Conservation (phyloP, 139 green algal species). For the Coelastrella sp. region DNA sequence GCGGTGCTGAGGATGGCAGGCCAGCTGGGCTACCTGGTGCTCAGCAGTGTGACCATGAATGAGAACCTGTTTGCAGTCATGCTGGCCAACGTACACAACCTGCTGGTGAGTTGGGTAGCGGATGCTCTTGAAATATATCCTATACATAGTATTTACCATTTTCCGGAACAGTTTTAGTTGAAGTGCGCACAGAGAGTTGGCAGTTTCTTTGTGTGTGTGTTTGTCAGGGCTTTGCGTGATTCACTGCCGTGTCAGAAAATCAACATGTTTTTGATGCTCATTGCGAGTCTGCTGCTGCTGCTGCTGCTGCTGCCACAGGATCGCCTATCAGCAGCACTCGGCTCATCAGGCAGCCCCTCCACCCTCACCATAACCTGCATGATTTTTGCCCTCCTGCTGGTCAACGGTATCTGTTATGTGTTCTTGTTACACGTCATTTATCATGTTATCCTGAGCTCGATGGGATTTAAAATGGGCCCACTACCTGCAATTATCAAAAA, state of each 20-base stretch:
- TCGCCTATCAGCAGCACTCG: slow-evolving; percentile 66
- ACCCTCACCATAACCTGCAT: slow-evolving; percentile 62
- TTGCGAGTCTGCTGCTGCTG: neutral
- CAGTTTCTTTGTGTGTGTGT: neutral
- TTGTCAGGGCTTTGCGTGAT: neutral
- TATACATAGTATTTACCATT: neutral
- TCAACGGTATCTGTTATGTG: slow-evolving; percentile 77
- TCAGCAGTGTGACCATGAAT: slow-evolving; percentile 77
- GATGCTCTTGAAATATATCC: neutral
- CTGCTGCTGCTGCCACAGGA: slow-evolving; percentile 64
- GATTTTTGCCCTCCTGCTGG: slow-evolving; percentile 71
- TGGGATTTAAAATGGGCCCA: slow-evolving; percentile 65
- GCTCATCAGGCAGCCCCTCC: slow-evolving; percentile 65
- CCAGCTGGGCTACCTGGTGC: slow-evolving; percentile 70
- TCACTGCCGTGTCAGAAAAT: no score
- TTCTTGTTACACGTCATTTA: slow-evolving; percentile 83
- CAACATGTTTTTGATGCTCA: neutral
- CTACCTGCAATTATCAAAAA: slow-evolving; percentile 58
- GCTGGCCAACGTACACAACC: slow-evolving; percentile 75
- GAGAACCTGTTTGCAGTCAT: slow-evolving; percentile 85
- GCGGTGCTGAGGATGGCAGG: slow-evolving; percentile 68
- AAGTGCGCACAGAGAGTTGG: neutral
- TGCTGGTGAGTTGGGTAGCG: slow-evolving; percentile 67
- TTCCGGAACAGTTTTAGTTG: neutral
- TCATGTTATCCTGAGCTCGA: slow-evolving; percentile 67